A percentile compares a stretch with the other conserved stretches of the same genome.
phyloP scores from a whole-genome alignment of 225 moss, liverwort and hornwort genomes.

The Pseudisothecium myosuroides region DNA sequence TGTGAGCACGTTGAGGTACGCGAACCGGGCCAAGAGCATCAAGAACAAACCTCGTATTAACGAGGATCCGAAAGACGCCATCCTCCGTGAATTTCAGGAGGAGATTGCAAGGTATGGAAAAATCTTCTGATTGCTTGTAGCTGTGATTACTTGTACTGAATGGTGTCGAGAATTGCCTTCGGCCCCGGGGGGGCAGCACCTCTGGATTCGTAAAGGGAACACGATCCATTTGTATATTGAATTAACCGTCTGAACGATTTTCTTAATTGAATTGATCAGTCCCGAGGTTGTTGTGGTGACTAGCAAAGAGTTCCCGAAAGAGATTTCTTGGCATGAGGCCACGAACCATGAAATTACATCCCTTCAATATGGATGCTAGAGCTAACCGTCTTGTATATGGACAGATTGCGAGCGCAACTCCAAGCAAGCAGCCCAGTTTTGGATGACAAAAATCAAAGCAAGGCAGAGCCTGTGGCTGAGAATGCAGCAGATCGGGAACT shows the following conservation, averaged over 20 bases:
- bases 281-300: neutral
- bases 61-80: constrained; percentile 89
- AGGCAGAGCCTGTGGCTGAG: constrained; percentile 11
- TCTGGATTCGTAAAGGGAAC: neutral
- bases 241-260: neutral
- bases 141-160: neutral
- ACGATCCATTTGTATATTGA: neutral
- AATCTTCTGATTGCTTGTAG: neutral
- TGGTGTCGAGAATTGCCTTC: neutral
- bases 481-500: constrained; percentile 34
- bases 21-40: constrained; percentile 93
- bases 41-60: constrained; percentile 95
- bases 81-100: constrained; percentile 88
- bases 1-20: constrained; percentile 92
- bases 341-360: neutral
- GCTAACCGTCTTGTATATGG: neutral
- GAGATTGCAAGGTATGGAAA: constrained; percentile 74
- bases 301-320: neutral
- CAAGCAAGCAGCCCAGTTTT: constrained; percentile 41
- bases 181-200: neutral
- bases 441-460: constrained; percentile 20
- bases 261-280: neutral
- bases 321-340: neutral
- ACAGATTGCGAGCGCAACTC: constrained; percentile 80
- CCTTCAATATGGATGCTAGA: neutral